phyloP scores from a whole-genome alignment of 108 stramenopile species.

The Cyclotella kingstonii region DNA sequence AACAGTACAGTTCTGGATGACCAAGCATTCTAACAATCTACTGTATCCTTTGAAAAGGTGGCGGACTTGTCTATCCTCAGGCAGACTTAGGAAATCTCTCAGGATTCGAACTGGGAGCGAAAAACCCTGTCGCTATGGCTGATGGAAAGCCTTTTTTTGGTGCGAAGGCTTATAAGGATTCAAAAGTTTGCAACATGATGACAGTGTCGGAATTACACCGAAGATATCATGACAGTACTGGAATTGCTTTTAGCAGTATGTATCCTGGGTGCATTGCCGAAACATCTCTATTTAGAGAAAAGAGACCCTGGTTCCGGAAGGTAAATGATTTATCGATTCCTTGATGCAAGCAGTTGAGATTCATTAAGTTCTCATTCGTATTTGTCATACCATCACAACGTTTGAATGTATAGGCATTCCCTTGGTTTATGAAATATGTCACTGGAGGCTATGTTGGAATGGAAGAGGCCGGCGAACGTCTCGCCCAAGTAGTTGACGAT shows the following conservation, averaged over 20 bases:
- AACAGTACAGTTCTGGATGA: neutral
- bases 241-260: constrained; percentile 92
- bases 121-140: constrained; percentile 84
- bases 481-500: constrained; percentile 86
- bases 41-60: constrained; percentile 26
- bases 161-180: constrained; percentile 98
- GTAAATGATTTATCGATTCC: constrained; percentile 9
- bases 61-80: constrained; percentile 88
- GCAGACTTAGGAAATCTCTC: constrained; percentile 90
- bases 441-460: constrained; percentile 91
- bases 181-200: constrained; percentile 90
- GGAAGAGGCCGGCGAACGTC: constrained; percentile 87
- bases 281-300: constrained; percentile 95
- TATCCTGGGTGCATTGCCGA: constrained; percentile 99
- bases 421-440: constrained; percentile 88
- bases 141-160: constrained; percentile 93
- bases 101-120: constrained; percentile 78
- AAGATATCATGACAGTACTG: constrained; percentile 90
- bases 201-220: constrained; percentile 90
- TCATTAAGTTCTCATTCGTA: constrained; percentile 21
- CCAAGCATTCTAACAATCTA: neutral
- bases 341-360: neutral
- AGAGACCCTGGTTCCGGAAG: constrained; percentile 96
- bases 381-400: constrained; percentile 36
- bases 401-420: constrained; percentile 45